Base-by-base conservation (phyloP, 192 early-diverging fungal species). In the Mortierella antarctica region DNA sequence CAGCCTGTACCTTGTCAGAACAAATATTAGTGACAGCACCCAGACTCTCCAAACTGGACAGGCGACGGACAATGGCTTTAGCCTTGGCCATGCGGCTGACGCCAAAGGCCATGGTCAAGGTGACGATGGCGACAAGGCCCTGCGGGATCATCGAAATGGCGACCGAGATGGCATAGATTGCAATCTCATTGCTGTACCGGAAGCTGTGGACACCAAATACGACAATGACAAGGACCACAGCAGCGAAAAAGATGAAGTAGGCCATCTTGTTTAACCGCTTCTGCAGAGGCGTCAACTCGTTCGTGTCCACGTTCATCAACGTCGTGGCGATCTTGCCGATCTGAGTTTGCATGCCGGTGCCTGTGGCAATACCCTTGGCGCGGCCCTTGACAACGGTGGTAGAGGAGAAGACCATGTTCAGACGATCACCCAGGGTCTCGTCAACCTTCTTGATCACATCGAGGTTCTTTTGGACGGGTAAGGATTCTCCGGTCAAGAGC, bases 21-120 rank as follows among this genome's bases (percentile, higher is more conserved):
- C 97, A 98, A 77, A 98, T 95, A 74, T 94, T 93, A 45, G 95
- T 96, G 14, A 98, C 94, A 8, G 95, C 93, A 23, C 97, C 97
- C 12, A 98, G 83, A 31, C 92, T 92, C 87, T 98, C 97, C 5
- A 98, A 88, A 9, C 94, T 93, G 8, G 92, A 92, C 21, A 97
- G 84, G 77, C 95, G 95, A 67, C 96, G 91, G 8, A 98, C 95
- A 55, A 98, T 91, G 4, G 95, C 96, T 69, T 95, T 91, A 50
- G 89, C 86, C 57, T 88, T 87, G 23, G 97, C 94, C 95, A 98
- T 94, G 14, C 92, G 69, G 23, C 84, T 82, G 39, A 98, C 97
- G 75, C 96, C 96, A 65, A 97, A 84, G 14, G 95, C 95, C 92
- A 96, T 96, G 55, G 96, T 96, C 65, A 98, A 85, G 4, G 97